phyloP scores from a whole-genome alignment of 78 protist genomes.

The Dictyostelium firmibasis region DNA sequence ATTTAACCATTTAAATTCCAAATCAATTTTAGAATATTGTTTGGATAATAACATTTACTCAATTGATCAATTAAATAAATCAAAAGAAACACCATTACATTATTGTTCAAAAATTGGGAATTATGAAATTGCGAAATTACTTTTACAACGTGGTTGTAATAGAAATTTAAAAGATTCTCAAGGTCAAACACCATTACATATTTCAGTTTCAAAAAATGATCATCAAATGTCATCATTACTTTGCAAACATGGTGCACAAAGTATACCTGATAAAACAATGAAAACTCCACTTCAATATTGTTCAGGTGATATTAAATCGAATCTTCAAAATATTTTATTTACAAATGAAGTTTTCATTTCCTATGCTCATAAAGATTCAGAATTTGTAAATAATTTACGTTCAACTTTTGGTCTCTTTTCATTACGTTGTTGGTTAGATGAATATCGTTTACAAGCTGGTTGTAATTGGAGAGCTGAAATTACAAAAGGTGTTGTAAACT shows the following conservation, averaged over 20 bases:
- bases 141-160: conserved; percentile 34
- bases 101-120: neutral
- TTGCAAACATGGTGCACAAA: conserved; percentile 48
- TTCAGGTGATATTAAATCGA: neutral
- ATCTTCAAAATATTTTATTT: conserved; percentile 42
- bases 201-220: neutral
- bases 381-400: conserved; percentile 23
- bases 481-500: conserved; percentile 35
- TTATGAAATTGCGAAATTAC: neutral
- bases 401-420: neutral
- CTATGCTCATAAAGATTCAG: conserved; percentile 65
- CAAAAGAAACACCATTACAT: neutral
- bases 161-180: conserved; percentile 29
- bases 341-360: conserved; percentile 49
- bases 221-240: neutral
- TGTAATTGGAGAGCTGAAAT: conserved; percentile 72
- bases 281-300: conserved; percentile 64
- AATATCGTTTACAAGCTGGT: conserved; percentile 75
- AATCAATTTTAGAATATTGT: neutral
- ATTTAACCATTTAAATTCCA: neutral
- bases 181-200: conserved; percentile 43
- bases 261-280: conserved; percentile 49
- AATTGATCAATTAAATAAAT: neutral
- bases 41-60: neutral
- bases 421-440: conserved; percentile 71